Percentiles rank a stretch among this genome's conserved stretches.
phyloP scores from a whole-genome alignment of 345 rosid species.

The Eucalyptus decipiens region DNA sequence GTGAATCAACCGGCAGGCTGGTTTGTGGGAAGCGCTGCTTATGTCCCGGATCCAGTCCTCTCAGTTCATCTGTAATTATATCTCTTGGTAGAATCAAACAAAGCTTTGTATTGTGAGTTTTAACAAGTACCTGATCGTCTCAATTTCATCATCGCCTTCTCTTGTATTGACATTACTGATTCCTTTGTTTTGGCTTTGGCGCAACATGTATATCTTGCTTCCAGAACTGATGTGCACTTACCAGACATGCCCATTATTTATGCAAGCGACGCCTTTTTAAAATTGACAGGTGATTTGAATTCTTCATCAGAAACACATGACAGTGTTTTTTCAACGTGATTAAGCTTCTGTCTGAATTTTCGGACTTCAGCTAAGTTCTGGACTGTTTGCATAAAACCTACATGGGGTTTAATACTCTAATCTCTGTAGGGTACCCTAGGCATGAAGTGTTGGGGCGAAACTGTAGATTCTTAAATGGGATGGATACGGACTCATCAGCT shows the following conservation, averaged over 20 bases:
- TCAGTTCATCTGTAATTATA: conserved; percentile 61
- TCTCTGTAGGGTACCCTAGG: conserved; percentile 55
- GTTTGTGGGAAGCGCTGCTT: conserved; percentile 49
- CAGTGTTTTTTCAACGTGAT: neutral
- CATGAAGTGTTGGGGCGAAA: conserved; percentile 79
- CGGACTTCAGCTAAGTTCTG: neutral
- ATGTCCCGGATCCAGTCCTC: conserved; percentile 23
- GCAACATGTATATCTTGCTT: neutral
- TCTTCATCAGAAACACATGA: neutral
- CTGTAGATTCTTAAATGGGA: conserved; percentile 59
- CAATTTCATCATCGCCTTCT: neutral
- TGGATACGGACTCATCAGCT: conserved; percentile 52
- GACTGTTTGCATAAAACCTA: neutral
- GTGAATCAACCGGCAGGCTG: conserved; percentile 47
- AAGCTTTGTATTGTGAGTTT: conserved; percentile 99
- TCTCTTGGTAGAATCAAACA: conserved; percentile 99
- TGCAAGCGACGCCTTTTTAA: conserved; percentile 86
- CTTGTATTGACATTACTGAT: conserved; percentile 8
- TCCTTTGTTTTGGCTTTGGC: neutral
- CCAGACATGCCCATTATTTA: conserved; percentile 81
- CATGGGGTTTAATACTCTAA: neutral
- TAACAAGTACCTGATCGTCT: conserved; percentile 21
- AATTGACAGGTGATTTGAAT: conserved; percentile 53
- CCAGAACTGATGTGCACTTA: conserved; percentile 69
- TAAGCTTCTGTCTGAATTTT: neutral